phyloP scores from a whole-genome alignment of 768 basidiomycete species.

The Suillus luteus region DNA sequence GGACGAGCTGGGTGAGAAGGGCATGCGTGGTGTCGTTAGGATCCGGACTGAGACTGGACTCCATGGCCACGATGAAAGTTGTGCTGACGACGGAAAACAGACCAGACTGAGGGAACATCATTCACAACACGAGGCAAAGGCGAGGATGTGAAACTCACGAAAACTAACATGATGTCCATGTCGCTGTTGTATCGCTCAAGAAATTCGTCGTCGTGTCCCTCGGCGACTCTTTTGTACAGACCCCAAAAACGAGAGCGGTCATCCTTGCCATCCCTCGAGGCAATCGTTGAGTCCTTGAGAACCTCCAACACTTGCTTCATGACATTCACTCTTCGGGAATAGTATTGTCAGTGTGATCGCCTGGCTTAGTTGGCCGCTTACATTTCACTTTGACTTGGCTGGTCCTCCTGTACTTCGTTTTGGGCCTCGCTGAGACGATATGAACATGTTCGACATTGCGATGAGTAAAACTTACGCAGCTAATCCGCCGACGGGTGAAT shows the following conservation, averaged over 20 bases:
- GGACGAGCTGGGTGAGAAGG: constrained; percentile 14
- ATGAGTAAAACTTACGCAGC: not conserved
- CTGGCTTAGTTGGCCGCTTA: not conserved
- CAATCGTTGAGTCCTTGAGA: not conserved
- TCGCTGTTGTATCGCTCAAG: constrained; percentile 18
- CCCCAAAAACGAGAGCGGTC: constrained; percentile 15
- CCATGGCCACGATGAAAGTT: constrained; percentile 15
- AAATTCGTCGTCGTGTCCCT: constrained; percentile 19
- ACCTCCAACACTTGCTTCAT: not conserved
- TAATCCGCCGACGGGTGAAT: not conserved
- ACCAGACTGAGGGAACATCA: constrained; percentile 11
- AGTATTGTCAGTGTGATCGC: not conserved
- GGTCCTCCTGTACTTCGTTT: not conserved
- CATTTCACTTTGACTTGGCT: not conserved
- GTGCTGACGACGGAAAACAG: constrained; percentile 18
- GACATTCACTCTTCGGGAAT: not conserved
- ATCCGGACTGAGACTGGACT: constrained; percentile 14
- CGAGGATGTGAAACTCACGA: constrained; percentile 14
- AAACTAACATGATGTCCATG: constrained; percentile 23
- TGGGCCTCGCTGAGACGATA: not conserved
- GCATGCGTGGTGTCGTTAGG: constrained; percentile 16
- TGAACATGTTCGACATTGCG: not conserved
- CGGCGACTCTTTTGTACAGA: constrained; percentile 13
- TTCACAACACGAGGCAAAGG: not conserved
- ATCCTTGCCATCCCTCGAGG: not conserved